Percentiles rank a stretch among this genome's conserved stretches.
Conservation (phyloP, 2,329 filamentous ascomycete genomes). For the Trichoderma aggressivum region DNA sequence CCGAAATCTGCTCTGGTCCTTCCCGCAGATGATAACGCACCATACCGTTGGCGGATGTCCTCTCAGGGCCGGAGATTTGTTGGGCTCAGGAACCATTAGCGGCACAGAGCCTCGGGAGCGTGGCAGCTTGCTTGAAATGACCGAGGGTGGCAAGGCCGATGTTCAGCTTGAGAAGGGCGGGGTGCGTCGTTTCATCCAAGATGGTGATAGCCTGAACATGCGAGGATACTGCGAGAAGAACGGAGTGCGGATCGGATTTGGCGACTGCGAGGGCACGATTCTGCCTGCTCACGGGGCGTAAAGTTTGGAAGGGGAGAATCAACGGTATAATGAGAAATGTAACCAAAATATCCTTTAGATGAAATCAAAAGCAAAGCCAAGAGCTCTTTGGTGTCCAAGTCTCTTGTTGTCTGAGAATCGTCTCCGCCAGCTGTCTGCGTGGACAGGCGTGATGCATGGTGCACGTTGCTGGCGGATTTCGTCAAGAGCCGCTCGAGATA, state of each 20-base stretch:
- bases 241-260: conserved; percentile 70
- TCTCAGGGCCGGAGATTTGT: conserved; percentile 68
- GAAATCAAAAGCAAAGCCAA: neutral
- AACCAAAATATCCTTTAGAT: neutral
- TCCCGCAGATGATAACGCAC: conserved; percentile 80
- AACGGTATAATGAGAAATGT: neutral
- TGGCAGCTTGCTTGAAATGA: conserved; percentile 72
- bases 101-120: conserved; percentile 61
- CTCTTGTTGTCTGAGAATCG: too few relatives aligned
- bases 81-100: conserved; percentile 74
- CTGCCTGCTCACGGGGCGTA: conserved; percentile 15
- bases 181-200: conserved; percentile 67
- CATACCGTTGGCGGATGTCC: conserved; percentile 76
- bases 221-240: conserved; percentile 64
- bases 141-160: conserved; percentile 62
- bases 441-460: neutral
- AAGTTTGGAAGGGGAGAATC: neutral
- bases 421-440: neutral
- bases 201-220: conserved; percentile 68
- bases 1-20: conserved; percentile 66
- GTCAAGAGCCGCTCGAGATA: neutral
- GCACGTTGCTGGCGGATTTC: neutral
- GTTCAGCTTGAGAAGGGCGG: conserved; percentile 62
- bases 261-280: conserved; percentile 42
- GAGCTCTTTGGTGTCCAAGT: neutral